phyloP scores from a whole-genome alignment of 2,329 filamentous ascomycete genomes.

The Phaeosphaeria sp. region DNA sequence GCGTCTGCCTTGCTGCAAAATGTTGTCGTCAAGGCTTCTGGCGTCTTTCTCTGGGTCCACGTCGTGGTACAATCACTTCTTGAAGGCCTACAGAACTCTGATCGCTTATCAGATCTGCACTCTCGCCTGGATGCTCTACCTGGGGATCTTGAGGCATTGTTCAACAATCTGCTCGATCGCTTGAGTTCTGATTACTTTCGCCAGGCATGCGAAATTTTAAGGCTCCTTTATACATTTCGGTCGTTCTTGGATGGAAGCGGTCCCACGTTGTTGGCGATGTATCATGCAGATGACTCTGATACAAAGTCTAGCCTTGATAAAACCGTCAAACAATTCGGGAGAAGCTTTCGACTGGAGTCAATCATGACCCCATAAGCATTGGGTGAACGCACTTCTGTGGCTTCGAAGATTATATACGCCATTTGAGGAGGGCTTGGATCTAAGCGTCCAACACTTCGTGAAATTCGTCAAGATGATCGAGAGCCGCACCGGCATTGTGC shows the following conservation, averaged over 20 bases:
- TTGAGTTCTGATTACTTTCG: slow-evolving; percentile 9
- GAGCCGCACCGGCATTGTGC: not conserved
- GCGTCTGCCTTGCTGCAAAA: slow-evolving; percentile 11
- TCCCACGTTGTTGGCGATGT: slow-evolving; percentile 3
- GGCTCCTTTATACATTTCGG: slow-evolving; percentile 2
- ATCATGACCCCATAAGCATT: not conserved
- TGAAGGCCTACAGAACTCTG: slow-evolving; percentile 11
- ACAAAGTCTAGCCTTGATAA: not conserved
- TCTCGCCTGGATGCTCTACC: slow-evolving; percentile 14
- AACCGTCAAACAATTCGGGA: not conserved
- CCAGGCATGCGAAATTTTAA: slow-evolving; percentile 16
- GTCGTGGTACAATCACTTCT: slow-evolving; percentile 19
- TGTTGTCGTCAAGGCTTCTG: slow-evolving; percentile 15
- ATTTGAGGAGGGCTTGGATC: too few relatives aligned
- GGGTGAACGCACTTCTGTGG: slow-evolving; percentile 4
- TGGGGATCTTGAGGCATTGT: slow-evolving; percentile 16
- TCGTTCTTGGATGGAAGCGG: not conserved
- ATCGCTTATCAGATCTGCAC: slow-evolving; percentile 13
- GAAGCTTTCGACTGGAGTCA: not conserved
- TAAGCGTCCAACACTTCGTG: not conserved
- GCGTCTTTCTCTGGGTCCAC: slow-evolving; percentile 28
- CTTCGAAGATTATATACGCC: not conserved
- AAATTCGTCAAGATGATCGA: not conserved
- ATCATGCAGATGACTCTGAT: slow-evolving; percentile 3
- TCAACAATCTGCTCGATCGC: slow-evolving; percentile 14